phyloP scores from a whole-genome alignment of 768 basidiomycete species.

The Hemileccinum impolitum region DNA sequence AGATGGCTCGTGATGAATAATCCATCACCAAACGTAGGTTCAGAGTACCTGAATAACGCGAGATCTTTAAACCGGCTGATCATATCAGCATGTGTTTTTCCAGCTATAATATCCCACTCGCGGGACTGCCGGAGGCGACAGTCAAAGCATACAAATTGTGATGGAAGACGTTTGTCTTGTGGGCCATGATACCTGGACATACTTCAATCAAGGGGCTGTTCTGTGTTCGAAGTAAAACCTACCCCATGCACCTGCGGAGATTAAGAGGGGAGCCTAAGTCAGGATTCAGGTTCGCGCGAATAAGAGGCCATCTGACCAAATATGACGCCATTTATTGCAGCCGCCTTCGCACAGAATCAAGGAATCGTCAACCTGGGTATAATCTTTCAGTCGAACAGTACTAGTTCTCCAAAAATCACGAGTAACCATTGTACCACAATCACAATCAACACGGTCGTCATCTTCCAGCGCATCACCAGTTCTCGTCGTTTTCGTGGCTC shows the following conservation, averaged over 20 bases:
- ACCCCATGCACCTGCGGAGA: conserved; percentile 40
- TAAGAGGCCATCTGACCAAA: conserved; percentile 50
- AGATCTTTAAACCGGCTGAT: conserved; percentile 65
- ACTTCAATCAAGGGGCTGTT: not conserved
- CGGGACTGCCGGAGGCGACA: conserved; percentile 66
- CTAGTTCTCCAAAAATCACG: not conserved
- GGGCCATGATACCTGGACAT: conserved; percentile 56
- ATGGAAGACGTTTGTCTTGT: conserved; percentile 56
- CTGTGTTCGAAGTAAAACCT: not conserved
- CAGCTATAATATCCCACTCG: conserved; percentile 68
- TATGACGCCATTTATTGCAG: conserved; percentile 73
- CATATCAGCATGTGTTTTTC: conserved; percentile 51
- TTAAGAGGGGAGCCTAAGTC: not conserved
- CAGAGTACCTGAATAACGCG: conserved; percentile 60
- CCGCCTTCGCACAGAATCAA: conserved; percentile 63
- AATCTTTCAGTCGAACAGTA: not conserved
- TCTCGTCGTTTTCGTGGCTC: conserved; percentile 4
- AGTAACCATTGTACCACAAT: conserved; percentile 59
- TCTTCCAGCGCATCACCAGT: conserved; percentile 15
- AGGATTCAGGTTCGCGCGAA: not conserved
- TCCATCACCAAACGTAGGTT: not conserved
- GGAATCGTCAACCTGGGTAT: conserved; percentile 51
- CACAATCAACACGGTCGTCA: conserved; percentile 55
- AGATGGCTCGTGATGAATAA: conserved; percentile 2
- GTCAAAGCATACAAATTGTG: conserved; percentile 67